Conservation (phyloP, 768 basidiomycete genomes). For the Cantharellus anzutake region DNA sequence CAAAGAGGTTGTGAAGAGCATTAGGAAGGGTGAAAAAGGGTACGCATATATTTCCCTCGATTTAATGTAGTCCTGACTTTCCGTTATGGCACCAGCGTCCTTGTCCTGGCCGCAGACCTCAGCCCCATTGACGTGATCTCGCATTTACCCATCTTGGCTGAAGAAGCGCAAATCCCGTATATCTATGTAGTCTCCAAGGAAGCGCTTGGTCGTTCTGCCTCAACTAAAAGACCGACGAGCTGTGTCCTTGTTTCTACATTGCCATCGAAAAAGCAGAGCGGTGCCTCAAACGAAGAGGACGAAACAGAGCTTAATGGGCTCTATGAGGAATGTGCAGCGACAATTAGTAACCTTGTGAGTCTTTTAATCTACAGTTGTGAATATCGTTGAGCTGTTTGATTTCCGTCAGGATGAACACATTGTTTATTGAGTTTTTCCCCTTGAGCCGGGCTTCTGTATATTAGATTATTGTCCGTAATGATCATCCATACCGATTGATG, state of each 20-base stretch:
- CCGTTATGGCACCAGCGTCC: slow-evolving; percentile 31
- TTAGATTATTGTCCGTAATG: too few species aligned
- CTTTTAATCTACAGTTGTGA: neutral
- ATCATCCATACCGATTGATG: too few species aligned
- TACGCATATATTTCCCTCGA: slow-evolving; percentile 12
- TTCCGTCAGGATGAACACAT: neutral
- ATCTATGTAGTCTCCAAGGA: slow-evolving; percentile 84
- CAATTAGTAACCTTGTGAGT: slow-evolving; percentile 26
- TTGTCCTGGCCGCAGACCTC: slow-evolving; percentile 90
- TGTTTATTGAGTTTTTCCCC: neutral
- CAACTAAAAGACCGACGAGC: slow-evolving; percentile 94
- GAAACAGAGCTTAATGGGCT: slow-evolving; percentile 70
- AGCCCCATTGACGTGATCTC: slow-evolving; percentile 98
- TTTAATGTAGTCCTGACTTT: neutral
- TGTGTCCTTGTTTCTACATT: slow-evolving; percentile 89
- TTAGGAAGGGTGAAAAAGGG: slow-evolving; percentile 97
- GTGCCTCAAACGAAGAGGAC: slow-evolving; percentile 26
- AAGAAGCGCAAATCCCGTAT: slow-evolving; percentile 84
- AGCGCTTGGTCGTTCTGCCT: slow-evolving; percentile 85
- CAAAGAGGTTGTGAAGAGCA: slow-evolving; percentile 95
- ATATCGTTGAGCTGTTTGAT: neutral
- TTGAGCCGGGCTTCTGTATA: too few species aligned
- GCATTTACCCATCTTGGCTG: slow-evolving; percentile 83
- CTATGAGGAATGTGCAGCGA: slow-evolving; percentile 68
- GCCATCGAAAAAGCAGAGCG: slow-evolving; percentile 37